A percentile compares a stretch with the other conserved stretches of the same genome.
phyloP scores from a whole-genome alignment of 805 yeast species.

The Yamadazyma sp. region DNA sequence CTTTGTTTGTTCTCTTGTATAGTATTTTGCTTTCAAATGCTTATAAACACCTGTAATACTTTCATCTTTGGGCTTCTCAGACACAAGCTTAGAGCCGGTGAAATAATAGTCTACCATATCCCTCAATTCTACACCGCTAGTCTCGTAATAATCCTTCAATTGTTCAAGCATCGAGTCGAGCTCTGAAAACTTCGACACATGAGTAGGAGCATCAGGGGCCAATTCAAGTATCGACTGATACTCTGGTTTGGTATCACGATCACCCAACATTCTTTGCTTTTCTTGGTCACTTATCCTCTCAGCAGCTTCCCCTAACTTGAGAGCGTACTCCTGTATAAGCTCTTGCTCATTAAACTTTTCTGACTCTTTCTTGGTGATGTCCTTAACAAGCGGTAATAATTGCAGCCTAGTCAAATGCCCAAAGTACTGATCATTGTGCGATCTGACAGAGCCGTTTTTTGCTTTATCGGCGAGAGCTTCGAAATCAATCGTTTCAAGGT shows the following conservation, averaged over 20 bases:
- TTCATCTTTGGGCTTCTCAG: background rate
- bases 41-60: conserved; percentile 2
- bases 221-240: conserved; percentile 21
- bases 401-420: conserved; percentile 4
- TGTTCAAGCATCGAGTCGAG: conserved; percentile 42
- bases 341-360: conserved; percentile 7
- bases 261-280: conserved; percentile 1
- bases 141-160: conserved; percentile 24
- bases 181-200: conserved; percentile 28
- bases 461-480: background rate
- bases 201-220: conserved; percentile 23
- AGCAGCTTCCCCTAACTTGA: conserved; percentile 24
- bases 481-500: conserved; percentile 8
- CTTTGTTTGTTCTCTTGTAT: background rate
- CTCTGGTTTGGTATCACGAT: background rate
- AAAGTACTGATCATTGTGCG: conserved; percentile 6
- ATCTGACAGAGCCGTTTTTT: conserved; percentile 2
- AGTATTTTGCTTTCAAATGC: conserved; percentile 4
- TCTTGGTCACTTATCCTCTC: conserved; percentile 3
- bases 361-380: conserved; percentile 1
- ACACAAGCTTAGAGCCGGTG: conserved; percentile 4
- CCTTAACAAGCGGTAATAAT: conserved; percentile 10
- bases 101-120: conserved; percentile 5
- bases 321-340: conserved; percentile 29
- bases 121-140: conserved; percentile 17